Conservation (phyloP, 768 basidiomycete species). For the Rhizopogon sp. region DNA sequence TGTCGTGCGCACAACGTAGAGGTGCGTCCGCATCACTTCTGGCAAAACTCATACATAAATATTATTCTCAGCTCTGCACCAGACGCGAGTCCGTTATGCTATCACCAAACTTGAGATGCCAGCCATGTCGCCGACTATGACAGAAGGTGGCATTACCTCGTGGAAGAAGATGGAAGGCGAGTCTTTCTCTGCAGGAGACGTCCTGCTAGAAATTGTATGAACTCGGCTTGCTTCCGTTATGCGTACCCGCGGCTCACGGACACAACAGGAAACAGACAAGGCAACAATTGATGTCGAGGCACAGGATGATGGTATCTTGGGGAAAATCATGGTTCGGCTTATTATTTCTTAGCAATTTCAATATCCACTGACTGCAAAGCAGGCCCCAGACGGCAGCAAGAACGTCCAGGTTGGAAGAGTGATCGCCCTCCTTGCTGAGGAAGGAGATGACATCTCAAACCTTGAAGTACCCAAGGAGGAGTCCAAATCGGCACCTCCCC, state of each 20-base stretch:
- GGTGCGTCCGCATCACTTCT: background rate
- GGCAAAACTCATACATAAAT: background rate
- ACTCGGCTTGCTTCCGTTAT: constrained; percentile 9
- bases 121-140: constrained; percentile 97
- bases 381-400: constrained; percentile 77
- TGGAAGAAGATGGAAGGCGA: constrained; percentile 93
- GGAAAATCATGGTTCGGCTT: constrained; percentile 79
- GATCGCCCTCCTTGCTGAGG: constrained; percentile 92
- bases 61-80: constrained; percentile 37
- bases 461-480: constrained; percentile 57
- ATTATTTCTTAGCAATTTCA: background rate
- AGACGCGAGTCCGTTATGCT: constrained; percentile 45
- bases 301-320: constrained; percentile 92
- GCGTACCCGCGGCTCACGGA: background rate
- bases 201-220: constrained; percentile 83
- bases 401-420: constrained; percentile 82
- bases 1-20: constrained; percentile 9
- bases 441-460: constrained; percentile 91
- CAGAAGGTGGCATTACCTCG: constrained; percentile 83
- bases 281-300: constrained; percentile 99
- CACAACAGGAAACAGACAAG: constrained; percentile 81
- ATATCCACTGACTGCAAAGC: constrained; percentile 1
- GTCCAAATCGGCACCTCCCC: constrained; percentile 13
- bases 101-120: constrained; percentile 85
- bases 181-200: constrained; percentile 73